Percentiles rank a stretch among this genome's conserved stretches.
phyloP scores from a whole-genome alignment of 2,329 filamentous ascomycete species.

The Trichoderma polysporum region DNA sequence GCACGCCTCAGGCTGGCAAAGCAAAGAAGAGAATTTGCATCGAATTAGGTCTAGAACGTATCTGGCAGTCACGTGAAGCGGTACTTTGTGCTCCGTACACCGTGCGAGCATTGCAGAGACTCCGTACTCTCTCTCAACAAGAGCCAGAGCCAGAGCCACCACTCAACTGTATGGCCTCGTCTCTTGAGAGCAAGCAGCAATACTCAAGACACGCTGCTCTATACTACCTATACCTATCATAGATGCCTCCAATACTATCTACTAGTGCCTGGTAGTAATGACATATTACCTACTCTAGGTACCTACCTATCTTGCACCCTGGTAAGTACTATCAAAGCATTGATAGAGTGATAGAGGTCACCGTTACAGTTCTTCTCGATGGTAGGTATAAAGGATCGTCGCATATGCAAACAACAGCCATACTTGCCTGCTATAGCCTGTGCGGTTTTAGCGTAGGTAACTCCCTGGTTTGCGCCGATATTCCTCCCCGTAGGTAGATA shows the following conservation, averaged over 20 bases:
- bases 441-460: not conserved
- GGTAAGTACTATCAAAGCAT: too few species aligned
- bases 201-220: too few species aligned
- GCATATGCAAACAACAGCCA: not conserved
- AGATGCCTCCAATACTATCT: too few species aligned
- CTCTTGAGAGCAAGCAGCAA: too few species aligned
- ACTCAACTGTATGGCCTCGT: not conserved
- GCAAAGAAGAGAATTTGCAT: slow-evolving; percentile 5
- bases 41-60: not conserved
- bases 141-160: too few species aligned
- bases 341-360: too few species aligned
- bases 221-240: too few species aligned
- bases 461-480: not conserved
- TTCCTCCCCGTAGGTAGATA: not conserved
- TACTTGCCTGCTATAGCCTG: not conserved
- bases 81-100: not conserved
- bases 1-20: slow-evolving; percentile 30
- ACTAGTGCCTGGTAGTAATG: too few species aligned
- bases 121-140: not conserved
- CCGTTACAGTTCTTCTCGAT: not conserved
- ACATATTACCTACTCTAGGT: too few species aligned
- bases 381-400: not conserved
- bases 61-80: not conserved
- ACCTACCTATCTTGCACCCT: too few species aligned
- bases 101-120: too few species aligned